A percentile compares a stretch with the other conserved stretches of the same genome.
phyloP scores from a whole-genome alignment of 768 basidiomycete species.

The Exsudoporus frostii region DNA sequence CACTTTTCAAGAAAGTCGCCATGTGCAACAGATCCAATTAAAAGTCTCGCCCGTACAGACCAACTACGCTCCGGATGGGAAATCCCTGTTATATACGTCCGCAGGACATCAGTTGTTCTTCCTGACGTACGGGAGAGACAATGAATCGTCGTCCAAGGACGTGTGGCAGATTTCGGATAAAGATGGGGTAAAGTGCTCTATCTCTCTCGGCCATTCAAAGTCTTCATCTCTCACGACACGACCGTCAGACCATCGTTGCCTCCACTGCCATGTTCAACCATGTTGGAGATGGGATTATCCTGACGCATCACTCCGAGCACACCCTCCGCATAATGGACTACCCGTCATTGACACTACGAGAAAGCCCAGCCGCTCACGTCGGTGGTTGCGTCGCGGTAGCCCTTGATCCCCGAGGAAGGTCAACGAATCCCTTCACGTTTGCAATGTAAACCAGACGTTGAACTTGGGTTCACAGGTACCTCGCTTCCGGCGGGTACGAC shows the following conservation, averaged over 20 bases:
- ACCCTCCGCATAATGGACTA: conserved; percentile 68
- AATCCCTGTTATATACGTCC: conserved; percentile 59
- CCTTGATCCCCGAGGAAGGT: conserved; percentile 78
- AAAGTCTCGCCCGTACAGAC: conserved; percentile 64
- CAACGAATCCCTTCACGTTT: conserved; percentile 1
- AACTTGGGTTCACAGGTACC: conserved; percentile 46
- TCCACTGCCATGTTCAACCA: conserved; percentile 77
- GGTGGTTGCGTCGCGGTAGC: conserved; percentile 77
- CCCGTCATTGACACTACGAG: conserved; percentile 55
- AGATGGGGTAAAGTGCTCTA: conserved; percentile 20
- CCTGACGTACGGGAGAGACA: conserved; percentile 55
- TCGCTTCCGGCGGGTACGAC: conserved; percentile 78
- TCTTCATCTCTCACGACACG: neutral
- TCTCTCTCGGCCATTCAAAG: neutral
- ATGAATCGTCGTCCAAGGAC: conserved; percentile 47
- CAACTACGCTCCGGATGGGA: conserved; percentile 71
- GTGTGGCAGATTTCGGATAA: conserved; percentile 42
- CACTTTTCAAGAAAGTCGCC: conserved; percentile 58
- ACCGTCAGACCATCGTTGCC: conserved; percentile 42
- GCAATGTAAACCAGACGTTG: neutral
- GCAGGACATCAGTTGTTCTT: conserved; percentile 59
- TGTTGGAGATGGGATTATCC: conserved; percentile 65
- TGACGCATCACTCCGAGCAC: conserved; percentile 62
- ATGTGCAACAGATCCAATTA: conserved; percentile 54
- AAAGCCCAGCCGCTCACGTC: conserved; percentile 71